These are phyloP conservation scores for Cetraspora pellucida DNA, from an alignment of 192 early-diverging fungal genomes.

Conservation along the genomic window DNA sequence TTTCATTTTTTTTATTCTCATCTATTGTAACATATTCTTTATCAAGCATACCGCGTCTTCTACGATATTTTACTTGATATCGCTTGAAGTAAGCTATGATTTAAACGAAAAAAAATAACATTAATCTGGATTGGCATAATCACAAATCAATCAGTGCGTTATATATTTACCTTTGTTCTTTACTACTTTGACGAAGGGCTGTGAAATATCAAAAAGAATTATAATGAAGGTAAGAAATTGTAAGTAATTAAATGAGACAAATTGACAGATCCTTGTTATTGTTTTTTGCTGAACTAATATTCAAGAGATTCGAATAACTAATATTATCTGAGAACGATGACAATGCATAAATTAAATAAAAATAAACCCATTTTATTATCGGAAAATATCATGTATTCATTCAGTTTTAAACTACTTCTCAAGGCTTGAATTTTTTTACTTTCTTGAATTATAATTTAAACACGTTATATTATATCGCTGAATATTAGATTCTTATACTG, in stretches of 20 bases:
- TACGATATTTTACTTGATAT: conserved; percentile 99
- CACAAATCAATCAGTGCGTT: background rate
- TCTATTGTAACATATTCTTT: background rate
- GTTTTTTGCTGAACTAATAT: background rate
- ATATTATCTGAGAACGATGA: no score
- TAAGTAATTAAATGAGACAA: background rate
- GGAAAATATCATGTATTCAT: no score
- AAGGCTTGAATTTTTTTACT: no score
- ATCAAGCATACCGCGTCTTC: conserved; percentile 84
- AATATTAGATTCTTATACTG: background rate
- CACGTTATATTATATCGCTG: background rate
- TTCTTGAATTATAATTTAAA: no score
- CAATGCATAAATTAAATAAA: no score
- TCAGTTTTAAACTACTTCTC: no score
- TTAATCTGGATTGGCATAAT: background rate
- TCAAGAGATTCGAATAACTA: no score
- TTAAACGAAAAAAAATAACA: background rate
- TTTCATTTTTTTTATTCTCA: background rate
- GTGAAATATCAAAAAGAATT: conserved; percentile 2
- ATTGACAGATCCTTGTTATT: background rate
- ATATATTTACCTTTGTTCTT: conserved; percentile 78
- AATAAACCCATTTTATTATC: no score
- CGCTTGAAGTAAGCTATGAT: conserved; percentile 94
- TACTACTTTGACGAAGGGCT: conserved; percentile 80
- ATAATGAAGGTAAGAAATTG: background rate